Evolutionary conservation across 2,329 filamentous ascomycete genomes (phyloP).

Genomic region (Madurella fahalii): DNA sequence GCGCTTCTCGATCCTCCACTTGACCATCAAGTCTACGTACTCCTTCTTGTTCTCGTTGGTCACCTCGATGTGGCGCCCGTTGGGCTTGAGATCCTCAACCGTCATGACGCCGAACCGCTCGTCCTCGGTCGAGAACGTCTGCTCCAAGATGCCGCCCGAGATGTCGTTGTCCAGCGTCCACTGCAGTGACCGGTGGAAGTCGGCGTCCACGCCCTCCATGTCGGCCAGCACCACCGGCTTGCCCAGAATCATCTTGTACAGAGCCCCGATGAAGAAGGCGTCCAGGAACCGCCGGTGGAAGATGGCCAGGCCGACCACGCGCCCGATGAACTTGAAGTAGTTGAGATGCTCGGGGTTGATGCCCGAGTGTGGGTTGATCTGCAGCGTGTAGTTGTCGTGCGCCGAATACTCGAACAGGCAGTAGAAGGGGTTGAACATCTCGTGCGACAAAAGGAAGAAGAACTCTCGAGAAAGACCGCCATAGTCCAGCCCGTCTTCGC

Average conservation of each 20-base stretch:
- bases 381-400: constrained; percentile 98
- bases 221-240: constrained; percentile 89
- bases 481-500: constrained; percentile 96
- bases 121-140: constrained; percentile 95
- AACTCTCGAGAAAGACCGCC: constrained; percentile 97
- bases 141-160: constrained; percentile 81
- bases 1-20: constrained; percentile 98
- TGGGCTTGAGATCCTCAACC: constrained; percentile 88
- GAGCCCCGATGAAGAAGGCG: constrained; percentile 96
- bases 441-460: constrained; percentile 97
- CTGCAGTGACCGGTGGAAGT: constrained; percentile 92
- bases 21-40: constrained; percentile 97
- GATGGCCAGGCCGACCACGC: constrained; percentile 93
- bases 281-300: constrained; percentile 97
- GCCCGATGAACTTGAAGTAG: constrained; percentile 99
- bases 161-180: constrained; percentile 99
- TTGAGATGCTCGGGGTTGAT: constrained; percentile 99
- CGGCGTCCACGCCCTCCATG: constrained; percentile 98
- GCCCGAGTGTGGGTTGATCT: constrained; percentile 98
- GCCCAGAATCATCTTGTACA: constrained; percentile 98
- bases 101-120: constrained; percentile 94
- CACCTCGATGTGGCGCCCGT: constrained; percentile 87
- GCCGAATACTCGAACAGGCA: constrained; percentile 99
- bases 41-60: constrained; percentile 99
- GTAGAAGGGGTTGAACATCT: constrained; percentile 99